Percentiles rank a stretch among this genome's conserved stretches.
Conservation (phyloP, 345 rosid species). For the Hibiscus mutabilis region DNA sequence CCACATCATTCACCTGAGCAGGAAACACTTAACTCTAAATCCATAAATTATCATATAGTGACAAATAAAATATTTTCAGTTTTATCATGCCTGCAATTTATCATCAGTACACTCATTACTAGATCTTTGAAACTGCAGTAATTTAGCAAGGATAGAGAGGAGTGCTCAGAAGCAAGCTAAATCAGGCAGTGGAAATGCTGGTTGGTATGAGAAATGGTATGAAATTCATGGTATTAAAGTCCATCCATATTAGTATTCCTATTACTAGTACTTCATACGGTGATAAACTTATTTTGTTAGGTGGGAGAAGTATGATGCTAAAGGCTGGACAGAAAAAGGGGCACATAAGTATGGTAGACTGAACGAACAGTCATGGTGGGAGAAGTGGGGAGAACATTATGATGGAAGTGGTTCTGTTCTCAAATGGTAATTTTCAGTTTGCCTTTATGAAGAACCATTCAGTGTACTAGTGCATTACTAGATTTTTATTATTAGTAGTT, state of each 20-base stretch:
- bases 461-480: background rate
- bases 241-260: background rate
- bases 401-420: constrained; percentile 98
- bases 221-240: background rate
- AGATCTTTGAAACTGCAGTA: constrained; percentile 44
- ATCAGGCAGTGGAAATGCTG: constrained; percentile 89
- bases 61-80: background rate
- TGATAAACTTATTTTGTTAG: constrained; percentile 29
- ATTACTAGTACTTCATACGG: background rate
- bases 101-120: background rate
- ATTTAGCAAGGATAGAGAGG: constrained; percentile 93
- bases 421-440: constrained; percentile 56
- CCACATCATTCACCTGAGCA: background rate
- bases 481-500: background rate
- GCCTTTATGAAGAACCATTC: background rate
- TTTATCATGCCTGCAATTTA: constrained; percentile 3
- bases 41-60: background rate
- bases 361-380: constrained; percentile 99
- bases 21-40: background rate
- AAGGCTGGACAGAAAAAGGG: constrained; percentile 99
- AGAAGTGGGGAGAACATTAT: constrained; percentile 99
- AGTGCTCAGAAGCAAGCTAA: constrained; percentile 99
- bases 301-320: constrained; percentile 99
- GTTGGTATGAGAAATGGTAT: constrained; percentile 96
- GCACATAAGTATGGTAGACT: constrained; percentile 94